Evolutionary conservation across 768 basidiomycete species (phyloP), one percentile per base, ranked within the genome.

Genomic region (Agaricus blazei): DNA sequence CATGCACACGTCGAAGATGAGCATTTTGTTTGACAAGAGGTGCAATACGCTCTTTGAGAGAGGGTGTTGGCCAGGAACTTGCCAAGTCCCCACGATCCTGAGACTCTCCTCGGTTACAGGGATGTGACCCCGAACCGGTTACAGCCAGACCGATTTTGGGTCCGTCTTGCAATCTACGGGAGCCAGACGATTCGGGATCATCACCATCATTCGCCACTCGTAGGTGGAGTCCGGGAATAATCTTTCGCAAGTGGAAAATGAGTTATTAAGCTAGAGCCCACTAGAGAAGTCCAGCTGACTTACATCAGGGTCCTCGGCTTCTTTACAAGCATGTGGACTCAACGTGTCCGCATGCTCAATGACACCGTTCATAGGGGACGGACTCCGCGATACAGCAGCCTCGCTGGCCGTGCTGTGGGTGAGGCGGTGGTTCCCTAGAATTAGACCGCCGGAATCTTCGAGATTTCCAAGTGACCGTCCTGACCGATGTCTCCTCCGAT

Each of bases 1-100:
- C 34, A 29, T 28, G 15, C 12, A 3, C 44, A 9, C n/a, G 38
- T 6, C 54, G 48, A 19, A 49, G 54, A 8, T 24, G 27, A 15
- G 48, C 41, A 29, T 60, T 65, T 46, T 58, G 59, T 29, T 55
- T 42, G 28, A 65, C 49, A 1, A 65, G 52, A 37, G 64, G 62
- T 29, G 58, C 38, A 44, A 65, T 48, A n/a, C 54, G 34, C 28
- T 47, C 59, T 38, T 59, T 59, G 41, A 65, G 48, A 12, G 48
- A 23, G 19, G 42, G 27, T 8, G 28, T 29, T 27, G 54, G 50
- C 54, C 47, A 50, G n/a, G 19, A 19, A 31, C n/a, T 29, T 9
- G 41, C 28, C 31, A 37, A 40, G 28, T 34, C 19, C 26, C 42
- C 38, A 42, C 9, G 4, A 47, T 29, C 29, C 36, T 24, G 34